Conservation (phyloP, 345 rosid species). For the Dimocarpus longan region DNA sequence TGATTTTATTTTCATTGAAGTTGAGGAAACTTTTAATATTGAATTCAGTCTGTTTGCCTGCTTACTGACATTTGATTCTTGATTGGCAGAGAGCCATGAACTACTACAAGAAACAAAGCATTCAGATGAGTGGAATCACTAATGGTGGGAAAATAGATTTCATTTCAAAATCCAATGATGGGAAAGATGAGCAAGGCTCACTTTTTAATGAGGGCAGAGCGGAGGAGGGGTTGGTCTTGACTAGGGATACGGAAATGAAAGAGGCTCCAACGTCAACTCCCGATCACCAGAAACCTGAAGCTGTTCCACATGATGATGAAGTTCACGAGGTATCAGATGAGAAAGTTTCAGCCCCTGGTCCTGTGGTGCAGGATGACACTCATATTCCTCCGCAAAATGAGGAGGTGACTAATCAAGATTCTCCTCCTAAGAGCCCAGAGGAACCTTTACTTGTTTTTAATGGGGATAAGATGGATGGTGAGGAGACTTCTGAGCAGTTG, state of each 20-base stretch:
- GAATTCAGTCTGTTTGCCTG: not conserved
- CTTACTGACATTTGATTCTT: slow-evolving; percentile 20
- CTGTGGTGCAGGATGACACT: slow-evolving; percentile 17
- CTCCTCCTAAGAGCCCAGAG: slow-evolving; percentile 23
- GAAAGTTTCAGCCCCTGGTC: slow-evolving; percentile 21
- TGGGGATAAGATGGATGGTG: slow-evolving; percentile 35
- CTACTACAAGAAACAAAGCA: slow-evolving; percentile 73
- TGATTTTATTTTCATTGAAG: not conserved
- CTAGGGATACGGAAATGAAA: slow-evolving; percentile 30
- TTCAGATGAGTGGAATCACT: slow-evolving; percentile 40
- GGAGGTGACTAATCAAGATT: slow-evolving; percentile 20
- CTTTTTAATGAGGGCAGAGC: slow-evolving; percentile 16
- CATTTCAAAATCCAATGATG: slow-evolving; percentile 32
- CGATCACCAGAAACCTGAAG: slow-evolving; percentile 30
- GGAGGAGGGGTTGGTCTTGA: slow-evolving; percentile 19
- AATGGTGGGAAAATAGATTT: slow-evolving; percentile 31
- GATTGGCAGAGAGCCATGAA: slow-evolving; percentile 74
- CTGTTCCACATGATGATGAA: slow-evolving; percentile 11
- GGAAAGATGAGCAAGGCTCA: slow-evolving; percentile 26
- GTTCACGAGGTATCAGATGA: slow-evolving; percentile 20
- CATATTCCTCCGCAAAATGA: slow-evolving; percentile 11
- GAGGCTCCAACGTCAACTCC: slow-evolving; percentile 15
- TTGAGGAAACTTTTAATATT: not conserved
- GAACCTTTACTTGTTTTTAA: slow-evolving; percentile 16
- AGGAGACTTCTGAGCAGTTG: slow-evolving; percentile 23